phyloP scores from a whole-genome alignment of 805 yeast species.

The Teunomyces tritomae region DNA sequence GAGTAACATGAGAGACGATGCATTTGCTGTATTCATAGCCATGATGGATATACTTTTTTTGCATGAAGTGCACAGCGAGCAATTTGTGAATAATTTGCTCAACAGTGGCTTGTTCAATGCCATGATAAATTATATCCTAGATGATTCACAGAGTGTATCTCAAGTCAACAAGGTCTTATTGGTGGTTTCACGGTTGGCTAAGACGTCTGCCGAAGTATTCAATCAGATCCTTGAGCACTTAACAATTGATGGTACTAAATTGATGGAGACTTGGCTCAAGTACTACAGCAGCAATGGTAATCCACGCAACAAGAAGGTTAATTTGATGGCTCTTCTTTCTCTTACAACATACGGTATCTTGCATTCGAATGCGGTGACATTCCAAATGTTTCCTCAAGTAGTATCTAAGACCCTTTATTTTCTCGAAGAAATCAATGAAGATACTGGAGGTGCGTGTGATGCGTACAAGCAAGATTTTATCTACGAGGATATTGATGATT shows the following conservation, averaged over 20 bases:
- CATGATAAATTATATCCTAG: slow-evolving; percentile 38
- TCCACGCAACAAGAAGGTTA: slow-evolving; percentile 71
- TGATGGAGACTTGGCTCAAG: slow-evolving; percentile 39
- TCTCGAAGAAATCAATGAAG: slow-evolving; percentile 75
- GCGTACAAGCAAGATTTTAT: slow-evolving; percentile 35
- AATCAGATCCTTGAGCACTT: slow-evolving; percentile 29
- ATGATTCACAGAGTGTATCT: slow-evolving; percentile 43
- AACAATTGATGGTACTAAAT: slow-evolving; percentile 20
- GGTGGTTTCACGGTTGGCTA: slow-evolving; percentile 38
- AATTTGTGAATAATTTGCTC: slow-evolving; percentile 29
- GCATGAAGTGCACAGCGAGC: slow-evolving; percentile 20
- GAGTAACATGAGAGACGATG: slow-evolving; percentile 66
- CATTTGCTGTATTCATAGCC: slow-evolving; percentile 54
- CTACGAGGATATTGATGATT: slow-evolving; percentile 43
- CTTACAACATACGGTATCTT: slow-evolving; percentile 37
- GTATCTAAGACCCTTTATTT: slow-evolving; percentile 41
- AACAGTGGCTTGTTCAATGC: slow-evolving; percentile 46
- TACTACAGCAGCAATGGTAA: slow-evolving; percentile 56
- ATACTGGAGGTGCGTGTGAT: slow-evolving; percentile 29
- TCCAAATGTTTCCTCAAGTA: slow-evolving; percentile 23
- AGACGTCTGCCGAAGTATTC: slow-evolving; percentile 33
- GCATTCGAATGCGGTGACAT: slow-evolving; percentile 10
- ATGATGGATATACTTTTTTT: slow-evolving; percentile 51
- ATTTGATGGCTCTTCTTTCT: slow-evolving; percentile 58
- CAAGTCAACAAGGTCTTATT: slow-evolving; percentile 34